phyloP scores from a whole-genome alignment of 169 alveolate species.

The Ichthyophthirius multifiliis region DNA sequence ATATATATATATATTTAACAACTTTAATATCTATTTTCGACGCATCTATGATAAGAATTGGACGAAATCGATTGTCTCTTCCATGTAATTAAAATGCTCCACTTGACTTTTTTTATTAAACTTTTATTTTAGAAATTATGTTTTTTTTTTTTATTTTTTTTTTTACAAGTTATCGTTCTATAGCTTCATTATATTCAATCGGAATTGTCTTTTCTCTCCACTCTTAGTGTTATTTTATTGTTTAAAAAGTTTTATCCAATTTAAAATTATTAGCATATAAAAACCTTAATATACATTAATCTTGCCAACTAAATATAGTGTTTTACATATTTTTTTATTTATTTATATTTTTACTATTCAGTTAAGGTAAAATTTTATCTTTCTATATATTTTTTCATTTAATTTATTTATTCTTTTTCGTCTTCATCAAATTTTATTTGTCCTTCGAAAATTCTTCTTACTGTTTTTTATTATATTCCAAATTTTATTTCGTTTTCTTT shows the following conservation, averaged over 20 bases:
- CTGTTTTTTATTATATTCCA: not conserved
- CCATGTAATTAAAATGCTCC: constrained; percentile 19
- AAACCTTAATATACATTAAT: not conserved
- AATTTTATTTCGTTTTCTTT: not conserved
- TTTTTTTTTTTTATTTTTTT: too few relatives aligned
- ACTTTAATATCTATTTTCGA: not conserved
- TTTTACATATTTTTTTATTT: not conserved
- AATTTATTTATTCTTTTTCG: not conserved
- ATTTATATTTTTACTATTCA: not conserved
- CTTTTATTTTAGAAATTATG: not conserved
- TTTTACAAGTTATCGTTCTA: not conserved
- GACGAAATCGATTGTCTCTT: not conserved
- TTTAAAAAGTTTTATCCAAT: not conserved
- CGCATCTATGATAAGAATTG: not conserved
- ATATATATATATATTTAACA: not conserved
- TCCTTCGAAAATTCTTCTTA: constrained; percentile 18
- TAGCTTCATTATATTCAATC: not conserved
- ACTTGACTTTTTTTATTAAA: not conserved
- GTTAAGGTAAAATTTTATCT: not conserved
- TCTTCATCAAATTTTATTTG: not conserved
- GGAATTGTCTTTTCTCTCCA: constrained; percentile 13
- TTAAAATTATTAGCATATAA: constrained; percentile 13
- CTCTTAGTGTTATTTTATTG: not conserved
- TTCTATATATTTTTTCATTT: not conserved
- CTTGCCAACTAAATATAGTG: not conserved